Evolutionary conservation across 73 alveolate genomes (phyloP), one percentile per base, ranked within the genome.

Genomic region (Paramecium tetraurelia): DNA sequence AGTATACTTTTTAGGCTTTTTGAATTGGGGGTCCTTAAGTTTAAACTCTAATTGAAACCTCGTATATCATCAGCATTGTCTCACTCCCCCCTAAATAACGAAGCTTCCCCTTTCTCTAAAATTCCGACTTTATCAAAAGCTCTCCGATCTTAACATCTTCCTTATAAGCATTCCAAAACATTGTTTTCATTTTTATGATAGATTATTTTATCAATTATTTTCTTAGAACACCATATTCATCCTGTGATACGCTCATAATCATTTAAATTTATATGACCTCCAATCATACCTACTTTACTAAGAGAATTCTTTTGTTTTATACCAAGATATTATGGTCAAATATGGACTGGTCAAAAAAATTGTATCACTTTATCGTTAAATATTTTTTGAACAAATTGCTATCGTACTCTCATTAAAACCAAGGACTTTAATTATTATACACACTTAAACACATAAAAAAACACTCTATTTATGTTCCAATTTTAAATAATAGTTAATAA

Each of bases 11-110:
- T 38, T 75, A 35, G 87, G 69, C 46, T 33, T 72, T 36, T 72
- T 72, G 86, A 29, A 72, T 36, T 72, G 57, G 10, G 86, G 59
- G 46, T 72, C 86, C 86, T 72, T n/a, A 43, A 14, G 59, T 36
- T 36, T 35, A 38, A 72, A 35, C 48, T 68, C 48, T 31, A 11
- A 72, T 35, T 72, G 36, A 72, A 21, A 72, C 86, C 59, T 72
- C 27, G 16, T 33, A 72, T 43, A 72, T 29, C n/a, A 72, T 35
- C 6, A 72, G 18, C 33, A 29, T 20, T 29, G 63, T 36, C 40
- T 33, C 57, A 36, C 36, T 72, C 21, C 58, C 86, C 3, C 40
- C 36, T 40, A 72, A 43, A 72, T 16, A 72, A 14, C 86, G 16
- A 36, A 9, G 33, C 33, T 40, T 40, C 14, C 59, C 59, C 21